Base-by-base conservation (phyloP, 2,329 filamentous ascomycete species). In the Colletotrichum abscissum region DNA sequence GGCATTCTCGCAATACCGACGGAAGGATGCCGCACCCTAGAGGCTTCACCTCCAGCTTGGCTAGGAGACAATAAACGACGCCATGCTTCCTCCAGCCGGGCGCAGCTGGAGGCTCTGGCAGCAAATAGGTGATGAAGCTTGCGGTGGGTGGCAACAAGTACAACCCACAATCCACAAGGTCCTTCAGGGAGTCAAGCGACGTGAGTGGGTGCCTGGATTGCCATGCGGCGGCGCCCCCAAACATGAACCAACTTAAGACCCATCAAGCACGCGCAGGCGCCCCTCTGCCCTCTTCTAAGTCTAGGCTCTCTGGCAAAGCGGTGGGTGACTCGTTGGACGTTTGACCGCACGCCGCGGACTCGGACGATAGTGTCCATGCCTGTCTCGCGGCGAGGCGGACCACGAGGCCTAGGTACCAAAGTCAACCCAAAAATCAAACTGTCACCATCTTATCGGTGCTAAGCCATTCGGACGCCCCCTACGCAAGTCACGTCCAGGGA, bases 361-460 rank as follows among this genome's bases (percentile, higher is more conserved):
- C 69, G 63, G 69, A 71, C 63, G 26, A 67, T 62, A 67, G 49
- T 14, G 57, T 67, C 63, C 63, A 72, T 62, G 63, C 69, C 69
- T 56, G 35, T 26, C 33, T 65, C 22, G 63, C 52, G 12, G 55
- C 35, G 22, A 67, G 69, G 69, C 63, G 63, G 52, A 71, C 68
- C 69, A 72, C 69, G 63, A 58, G 63, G 46, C 28, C 30, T 28
- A 4, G 26, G 26, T 26, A 35, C 56, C 7, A 49, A 49, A 49
- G 42, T 11, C 42, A 46, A 46, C 30, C 24, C 4, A 33, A 33
- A 4, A 4, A 35, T 42, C 38, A 6, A 42, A 42, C 38, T 42
- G 38, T 42, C 55, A n/a, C 26, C 55, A 68, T 62, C 63, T 58
- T 63, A 63, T 57, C 69, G 58, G 65, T 58, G 52, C 58, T 52